Percentiles rank a stretch among this genome's conserved stretches.
phyloP scores from a whole-genome alignment of 805 yeast species.

The Nakazawaea sp. region DNA sequence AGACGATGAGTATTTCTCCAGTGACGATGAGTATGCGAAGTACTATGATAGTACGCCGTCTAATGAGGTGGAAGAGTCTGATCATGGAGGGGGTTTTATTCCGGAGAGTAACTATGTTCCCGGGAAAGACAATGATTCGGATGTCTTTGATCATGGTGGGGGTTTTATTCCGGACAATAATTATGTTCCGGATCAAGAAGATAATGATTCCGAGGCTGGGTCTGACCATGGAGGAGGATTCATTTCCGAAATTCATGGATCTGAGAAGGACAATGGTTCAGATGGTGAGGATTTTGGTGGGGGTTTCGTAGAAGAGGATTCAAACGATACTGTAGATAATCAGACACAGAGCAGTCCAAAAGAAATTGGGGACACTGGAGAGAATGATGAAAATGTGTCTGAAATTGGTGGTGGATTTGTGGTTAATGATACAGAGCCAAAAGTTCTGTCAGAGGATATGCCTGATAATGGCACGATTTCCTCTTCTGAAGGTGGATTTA shows the following conservation, averaged over 20 bases:
- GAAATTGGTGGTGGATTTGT: too few relatives aligned
- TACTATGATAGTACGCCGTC: slow-evolving; percentile 12
- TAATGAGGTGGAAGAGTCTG: slow-evolving; percentile 11
- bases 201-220: background rate
- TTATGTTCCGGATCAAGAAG: background rate
- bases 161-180: slow-evolving; percentile 3
- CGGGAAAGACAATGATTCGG: slow-evolving; percentile 6
- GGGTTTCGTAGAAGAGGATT: background rate
- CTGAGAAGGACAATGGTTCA: slow-evolving; percentile 1
- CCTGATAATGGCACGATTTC: too few relatives aligned
- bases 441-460: too few relatives aligned
- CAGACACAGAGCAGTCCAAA: too few relatives aligned
- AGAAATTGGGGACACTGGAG: too few relatives aligned
- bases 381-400: too few relatives aligned
- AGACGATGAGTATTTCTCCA: slow-evolving; percentile 3
- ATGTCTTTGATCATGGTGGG: slow-evolving; percentile 1
- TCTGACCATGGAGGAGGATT: slow-evolving; percentile 1
- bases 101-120: slow-evolving; percentile 11
- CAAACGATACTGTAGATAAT: background rate
- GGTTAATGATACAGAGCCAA: too few relatives aligned
- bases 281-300: slow-evolving; percentile 7
- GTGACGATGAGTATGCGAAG: slow-evolving; percentile 18
- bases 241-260: background rate
- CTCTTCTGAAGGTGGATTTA: too few relatives aligned
- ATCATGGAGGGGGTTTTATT: slow-evolving; percentile 12